Conservation (phyloP, 768 basidiomycete species). For the Tricholoma terreum region DNA sequence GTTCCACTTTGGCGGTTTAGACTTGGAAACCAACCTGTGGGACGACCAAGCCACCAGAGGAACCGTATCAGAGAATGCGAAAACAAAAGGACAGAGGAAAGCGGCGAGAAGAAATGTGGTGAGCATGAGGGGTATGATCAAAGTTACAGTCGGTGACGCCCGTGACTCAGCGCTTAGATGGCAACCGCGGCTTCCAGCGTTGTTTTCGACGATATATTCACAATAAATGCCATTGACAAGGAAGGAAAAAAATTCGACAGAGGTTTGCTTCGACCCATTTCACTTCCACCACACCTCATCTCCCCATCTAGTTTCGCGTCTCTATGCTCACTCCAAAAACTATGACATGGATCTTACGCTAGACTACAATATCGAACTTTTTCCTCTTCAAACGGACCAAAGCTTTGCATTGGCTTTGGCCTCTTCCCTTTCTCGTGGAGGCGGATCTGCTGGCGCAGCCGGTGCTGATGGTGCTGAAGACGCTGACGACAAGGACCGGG, state of each 20-base stretch:
- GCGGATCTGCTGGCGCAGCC: constrained; percentile 37
- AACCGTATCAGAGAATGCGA: constrained; percentile 59
- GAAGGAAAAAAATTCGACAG: constrained; percentile 98
- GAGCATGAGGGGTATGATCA: constrained; percentile 33
- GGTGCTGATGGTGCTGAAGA: constrained; percentile 54
- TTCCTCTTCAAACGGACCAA: constrained; percentile 65
- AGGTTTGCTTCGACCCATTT: constrained; percentile 51
- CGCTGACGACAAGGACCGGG: constrained; percentile 66
- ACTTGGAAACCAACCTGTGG: constrained; percentile 40
- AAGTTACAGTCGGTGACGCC: no score
- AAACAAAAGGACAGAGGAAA: constrained; percentile 42
- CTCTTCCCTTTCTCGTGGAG: constrained; percentile 66
- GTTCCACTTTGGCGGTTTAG: background rate
- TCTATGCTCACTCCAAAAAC: constrained; percentile 87
- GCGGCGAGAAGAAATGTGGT: constrained; percentile 40
- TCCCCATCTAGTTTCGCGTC: constrained; percentile 71
- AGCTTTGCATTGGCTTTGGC: constrained; percentile 85
- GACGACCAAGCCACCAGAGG: constrained; percentile 76
- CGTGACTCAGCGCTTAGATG: constrained; percentile 32
- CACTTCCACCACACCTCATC: background rate
- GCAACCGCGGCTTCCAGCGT: constrained; percentile 64
- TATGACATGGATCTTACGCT: constrained; percentile 90
- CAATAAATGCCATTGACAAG: constrained; percentile 77
- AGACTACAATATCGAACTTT: constrained; percentile 92
- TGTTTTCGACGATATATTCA: constrained; percentile 94